Percentiles rank a stretch among this genome's conserved stretches.
Evolutionary conservation across 352 stramenopile species (phyloP).

Genomic region (Phytophthora aleatoria): DNA sequence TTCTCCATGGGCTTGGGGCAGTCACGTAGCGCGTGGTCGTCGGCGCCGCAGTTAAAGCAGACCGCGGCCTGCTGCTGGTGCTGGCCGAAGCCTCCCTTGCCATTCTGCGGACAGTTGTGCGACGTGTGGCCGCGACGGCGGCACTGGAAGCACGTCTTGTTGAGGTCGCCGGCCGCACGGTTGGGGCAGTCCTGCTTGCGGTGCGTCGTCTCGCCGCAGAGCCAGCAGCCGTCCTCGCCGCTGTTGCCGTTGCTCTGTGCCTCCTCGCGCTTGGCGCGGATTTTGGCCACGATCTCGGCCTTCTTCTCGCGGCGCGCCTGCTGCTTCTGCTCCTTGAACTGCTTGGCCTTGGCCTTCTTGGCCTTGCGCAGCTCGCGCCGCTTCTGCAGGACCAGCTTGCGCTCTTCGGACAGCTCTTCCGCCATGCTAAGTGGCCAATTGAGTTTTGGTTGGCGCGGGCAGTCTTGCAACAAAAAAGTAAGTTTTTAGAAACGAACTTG

Average conservation of each 20-base stretch:
- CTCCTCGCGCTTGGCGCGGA: slow-evolving; percentile 76
- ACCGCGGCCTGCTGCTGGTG: slow-evolving; percentile 44
- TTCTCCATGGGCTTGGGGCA: slow-evolving; percentile 70
- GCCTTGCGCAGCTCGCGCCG: slow-evolving; percentile 79
- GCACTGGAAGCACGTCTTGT: slow-evolving; percentile 87
- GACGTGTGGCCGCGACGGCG: slow-evolving; percentile 81
- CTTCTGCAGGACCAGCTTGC: slow-evolving; percentile 45
- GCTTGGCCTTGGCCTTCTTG: slow-evolving; percentile 77
- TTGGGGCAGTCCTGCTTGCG: slow-evolving; percentile 85
- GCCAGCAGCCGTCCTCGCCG: slow-evolving; percentile 62
- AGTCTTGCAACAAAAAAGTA: too few relatives aligned
- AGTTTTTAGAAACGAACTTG: too few relatives aligned
- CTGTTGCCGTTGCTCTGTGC: slow-evolving; percentile 31
- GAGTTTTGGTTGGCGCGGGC: background rate
- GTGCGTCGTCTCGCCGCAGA: slow-evolving; percentile 72
- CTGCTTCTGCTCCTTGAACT: slow-evolving; percentile 71
- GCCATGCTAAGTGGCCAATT: slow-evolving; percentile 10
- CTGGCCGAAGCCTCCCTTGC: slow-evolving; percentile 17
- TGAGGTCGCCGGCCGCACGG: slow-evolving; percentile 61
- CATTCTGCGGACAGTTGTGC: slow-evolving; percentile 72
- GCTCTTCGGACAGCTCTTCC: slow-evolving; percentile 32
- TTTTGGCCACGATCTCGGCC: slow-evolving; percentile 76
- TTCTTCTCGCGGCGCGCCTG: slow-evolving; percentile 73
- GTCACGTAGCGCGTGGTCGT: slow-evolving; percentile 71
- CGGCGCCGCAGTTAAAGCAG: slow-evolving; percentile 89